Base-by-base conservation (phyloP, 148 eudicot genomes). In the Vaccinium myrtillus region DNA sequence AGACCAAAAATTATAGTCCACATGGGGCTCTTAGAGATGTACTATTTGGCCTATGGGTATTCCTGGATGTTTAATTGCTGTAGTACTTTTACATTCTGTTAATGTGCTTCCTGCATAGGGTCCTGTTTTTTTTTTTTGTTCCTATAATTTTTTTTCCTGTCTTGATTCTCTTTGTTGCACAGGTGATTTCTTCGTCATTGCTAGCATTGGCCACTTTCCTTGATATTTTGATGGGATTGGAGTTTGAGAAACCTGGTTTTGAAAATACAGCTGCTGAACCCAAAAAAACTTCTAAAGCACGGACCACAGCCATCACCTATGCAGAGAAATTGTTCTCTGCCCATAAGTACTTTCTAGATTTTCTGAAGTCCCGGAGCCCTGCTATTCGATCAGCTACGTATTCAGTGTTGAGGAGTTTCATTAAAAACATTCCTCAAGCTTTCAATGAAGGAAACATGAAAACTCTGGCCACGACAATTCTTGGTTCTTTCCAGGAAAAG, bases 151-250 rank as follows among this genome's bases (percentile, higher is more conserved):
- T 58, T 59, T 79, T 56, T 12, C 23, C 43, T 79, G 11, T 77
- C 8, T 3, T 83, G 84, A 58, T 58, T 77, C 16, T 73, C 25
- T 78, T 19, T 70, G 79, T 84, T 79, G 78, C 93, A 27, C 74
- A 97, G 99, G 99, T 91, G 80, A 88, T 95, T 78, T 95, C 97
- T 59, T 92, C 99, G 61, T 94, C 99, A 83, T 89, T 97, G 86
- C 90, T 95, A 70, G 98, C 99, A 76, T 92, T 97, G 85, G 98
- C 98, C 16, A 91, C 99, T 14, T 92, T 97, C 81, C 87, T 93
- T 81, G 99, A 95, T 92, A 85, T 92, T 49, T 78, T 94, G 78
- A 51, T 89, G 75, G 85, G 89, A 70, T 76, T 83, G 36, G 86
- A 90, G 83, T 87, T 90, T 84, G 98, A 88, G 78, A 92, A 87